Percentiles rank a stretch among this genome's conserved stretches.
Evolutionary conservation across 768 basidiomycete species (phyloP).

Genomic region (Leccinellum rugosiceps): DNA sequence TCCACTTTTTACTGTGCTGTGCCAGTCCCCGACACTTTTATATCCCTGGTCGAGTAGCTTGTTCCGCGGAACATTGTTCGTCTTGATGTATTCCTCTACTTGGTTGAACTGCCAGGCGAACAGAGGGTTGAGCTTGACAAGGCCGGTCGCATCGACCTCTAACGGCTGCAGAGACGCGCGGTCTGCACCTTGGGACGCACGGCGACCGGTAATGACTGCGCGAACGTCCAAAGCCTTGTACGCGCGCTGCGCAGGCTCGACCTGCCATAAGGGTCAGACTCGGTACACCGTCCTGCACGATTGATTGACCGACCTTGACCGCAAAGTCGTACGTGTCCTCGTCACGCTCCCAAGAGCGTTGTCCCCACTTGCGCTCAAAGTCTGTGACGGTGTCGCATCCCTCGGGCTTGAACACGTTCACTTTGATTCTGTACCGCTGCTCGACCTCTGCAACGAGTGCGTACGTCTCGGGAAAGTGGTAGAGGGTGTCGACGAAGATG

Average conservation of each 20-base stretch:
- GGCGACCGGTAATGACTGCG: conserved; percentile 91
- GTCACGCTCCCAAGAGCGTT: conserved; percentile 82
- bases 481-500: conserved; percentile 95
- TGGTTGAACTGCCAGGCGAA: conserved; percentile 82
- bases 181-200: conserved; percentile 91
- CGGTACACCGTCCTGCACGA: neutral
- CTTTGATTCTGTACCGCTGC: conserved; percentile 62
- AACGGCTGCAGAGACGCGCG: conserved; percentile 79
- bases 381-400: conserved; percentile 63
- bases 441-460: conserved; percentile 83
- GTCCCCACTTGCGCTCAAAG: conserved; percentile 79
- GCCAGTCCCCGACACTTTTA: conserved; percentile 96
- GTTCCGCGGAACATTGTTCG: conserved; percentile 85
- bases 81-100: conserved; percentile 81
- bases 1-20: conserved; percentile 77
- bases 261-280: conserved; percentile 42
- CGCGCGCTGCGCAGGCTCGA: conserved; percentile 88
- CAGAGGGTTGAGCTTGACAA: conserved; percentile 93
- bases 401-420: conserved; percentile 78
- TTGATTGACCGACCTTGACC: conserved; percentile 66
- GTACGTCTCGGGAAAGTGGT: conserved; percentile 94
- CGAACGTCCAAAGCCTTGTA: conserved; percentile 77
- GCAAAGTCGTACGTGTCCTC: conserved; percentile 87
- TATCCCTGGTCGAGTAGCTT: conserved; percentile 87
- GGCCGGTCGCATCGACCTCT: conserved; percentile 85